A percentile compares a stretch with the other conserved stretches of the same genome.
These are phyloP conservation scores for Prunus persica DNA, from an alignment of 306 rosid species.

Conservation along the genomic window Prunus_persica_NCBIv2 NC_034011.1:1783501-1784000, in stretches of 20 bases:
- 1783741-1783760: not conserved
- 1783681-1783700: conserved; percentile 10
- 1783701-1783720: conserved; percentile 7
- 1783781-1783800: not conserved
- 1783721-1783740: not conserved
- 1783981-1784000: too few relatives aligned
- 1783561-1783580: conserved; percentile 27
- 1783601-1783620: not conserved
- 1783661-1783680: not conserved
- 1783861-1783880: not conserved
- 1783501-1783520: conserved; percentile 16
- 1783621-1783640: conserved; percentile 5
- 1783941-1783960: too few relatives aligned
- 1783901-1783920: too few relatives aligned
- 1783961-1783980: too few relatives aligned
- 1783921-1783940: too few relatives aligned
- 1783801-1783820: too few relatives aligned
- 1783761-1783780: not conserved
- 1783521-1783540: conserved; percentile 51
- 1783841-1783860: not conserved
- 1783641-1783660: not conserved
- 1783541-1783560: conserved; percentile 45
- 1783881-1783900: too few relatives aligned
- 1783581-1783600: conserved; percentile 11
- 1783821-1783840: too few relatives aligned